Evolutionary conservation across 208 protist species (phyloP).

Genomic region (Crithidia sp.): DNA sequence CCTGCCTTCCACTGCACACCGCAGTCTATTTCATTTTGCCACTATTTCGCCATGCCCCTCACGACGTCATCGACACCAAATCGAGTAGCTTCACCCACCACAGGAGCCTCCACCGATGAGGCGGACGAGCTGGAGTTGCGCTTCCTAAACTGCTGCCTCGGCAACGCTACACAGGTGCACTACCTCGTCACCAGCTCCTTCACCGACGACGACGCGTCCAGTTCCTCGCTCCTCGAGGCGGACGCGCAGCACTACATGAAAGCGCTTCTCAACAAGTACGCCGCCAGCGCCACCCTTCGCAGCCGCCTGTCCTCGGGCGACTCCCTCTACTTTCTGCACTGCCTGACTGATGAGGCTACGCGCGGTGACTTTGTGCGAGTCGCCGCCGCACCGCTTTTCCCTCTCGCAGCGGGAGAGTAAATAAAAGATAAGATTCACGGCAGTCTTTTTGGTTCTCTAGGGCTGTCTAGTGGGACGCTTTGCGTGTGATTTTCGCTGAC

Average conservation of each 20-base stretch:
- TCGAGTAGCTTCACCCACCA: too few relatives aligned
- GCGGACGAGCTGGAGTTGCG: slow-evolving; percentile 36
- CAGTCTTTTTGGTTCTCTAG: too few relatives aligned
- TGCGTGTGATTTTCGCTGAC: neutral
- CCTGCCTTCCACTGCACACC: too few relatives aligned
- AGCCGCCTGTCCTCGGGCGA: slow-evolving; percentile 40
- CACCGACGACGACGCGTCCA: slow-evolving; percentile 4
- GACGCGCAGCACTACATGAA: slow-evolving; percentile 67
- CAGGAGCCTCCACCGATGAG: neutral
- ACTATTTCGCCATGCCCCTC: neutral
- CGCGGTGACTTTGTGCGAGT: slow-evolving; percentile 69
- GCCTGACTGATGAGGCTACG: slow-evolving; percentile 57
- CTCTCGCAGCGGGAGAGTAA: slow-evolving; percentile 22
- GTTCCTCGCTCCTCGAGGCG: slow-evolving; percentile 47
- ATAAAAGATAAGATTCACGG: neutral
- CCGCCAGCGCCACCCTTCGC: slow-evolving; percentile 43
- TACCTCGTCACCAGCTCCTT: slow-evolving; percentile 61
- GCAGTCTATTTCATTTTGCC: neutral
- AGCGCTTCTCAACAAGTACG: slow-evolving; percentile 54
- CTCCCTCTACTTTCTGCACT: slow-evolving; percentile 71
- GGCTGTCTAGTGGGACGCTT: neutral
- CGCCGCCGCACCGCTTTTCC: slow-evolving; percentile 60
- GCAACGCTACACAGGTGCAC: slow-evolving; percentile 60
- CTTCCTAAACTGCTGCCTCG: slow-evolving; percentile 70
- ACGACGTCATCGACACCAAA: neutral